phyloP scores from a whole-genome alignment of 148 eudicot genomes.

The Oxyria digyna region DNA sequence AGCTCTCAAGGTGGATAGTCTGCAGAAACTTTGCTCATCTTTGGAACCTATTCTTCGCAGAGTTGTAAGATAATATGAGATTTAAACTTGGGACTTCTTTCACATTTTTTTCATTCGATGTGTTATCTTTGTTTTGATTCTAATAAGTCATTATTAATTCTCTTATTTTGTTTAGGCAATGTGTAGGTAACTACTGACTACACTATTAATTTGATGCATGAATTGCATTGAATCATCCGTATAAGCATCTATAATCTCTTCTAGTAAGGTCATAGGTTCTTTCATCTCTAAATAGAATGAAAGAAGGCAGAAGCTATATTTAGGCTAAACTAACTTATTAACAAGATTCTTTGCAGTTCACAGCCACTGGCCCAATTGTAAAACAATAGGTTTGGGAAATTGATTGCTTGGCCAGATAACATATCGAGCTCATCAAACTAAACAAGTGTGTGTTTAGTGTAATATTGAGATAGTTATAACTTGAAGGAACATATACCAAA shows the following conservation, averaged over 20 bases:
- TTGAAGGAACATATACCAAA: not conserved
- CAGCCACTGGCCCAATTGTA: not conserved
- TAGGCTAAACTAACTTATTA: not conserved
- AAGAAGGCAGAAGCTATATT: not conserved
- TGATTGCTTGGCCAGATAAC: not conserved
- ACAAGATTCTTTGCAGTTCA: not conserved
- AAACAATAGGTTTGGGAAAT: no score
- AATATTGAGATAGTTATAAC: not conserved
- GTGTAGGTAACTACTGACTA: not conserved
- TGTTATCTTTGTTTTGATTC: not conserved
- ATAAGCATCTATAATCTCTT: not conserved
- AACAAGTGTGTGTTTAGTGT: not conserved
- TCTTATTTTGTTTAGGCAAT: not conserved
- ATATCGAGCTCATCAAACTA: not conserved
- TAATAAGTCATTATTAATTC: not conserved
- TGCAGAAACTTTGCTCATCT: conserved; percentile 43
- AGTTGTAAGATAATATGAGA: conserved; percentile 25
- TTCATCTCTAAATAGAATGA: not conserved
- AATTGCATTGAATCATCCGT: not conserved
- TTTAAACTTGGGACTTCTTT: not conserved
- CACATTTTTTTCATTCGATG: not conserved
- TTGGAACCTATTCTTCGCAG: conserved; percentile 42
- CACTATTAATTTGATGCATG: not conserved
- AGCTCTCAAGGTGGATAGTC: conserved; percentile 46
- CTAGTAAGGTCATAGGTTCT: not conserved